Evolutionary conservation across 768 basidiomycete genomes (phyloP).

Genomic region (Macrolepiota fuliginosa): DNA sequence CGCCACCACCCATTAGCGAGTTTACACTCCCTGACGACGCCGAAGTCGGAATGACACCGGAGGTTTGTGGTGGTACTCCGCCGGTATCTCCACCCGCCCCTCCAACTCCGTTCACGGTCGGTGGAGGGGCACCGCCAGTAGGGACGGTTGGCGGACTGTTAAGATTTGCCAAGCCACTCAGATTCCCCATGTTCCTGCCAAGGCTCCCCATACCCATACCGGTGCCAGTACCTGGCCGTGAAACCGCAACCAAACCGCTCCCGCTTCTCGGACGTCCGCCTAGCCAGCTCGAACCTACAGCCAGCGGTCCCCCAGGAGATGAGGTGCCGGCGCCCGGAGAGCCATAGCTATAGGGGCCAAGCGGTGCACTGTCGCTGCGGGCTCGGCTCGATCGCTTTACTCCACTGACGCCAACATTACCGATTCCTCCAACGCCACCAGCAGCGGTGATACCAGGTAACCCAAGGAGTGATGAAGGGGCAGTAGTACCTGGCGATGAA

Average conservation of each 20-base stretch:
- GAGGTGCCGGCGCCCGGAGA: conserved; percentile 12
- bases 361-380: conserved; percentile 63
- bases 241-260: conserved; percentile 36
- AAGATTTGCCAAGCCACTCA: conserved; percentile 1
- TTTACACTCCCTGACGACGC: background rate
- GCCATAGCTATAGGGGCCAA: conserved; percentile 44
- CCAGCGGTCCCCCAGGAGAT: conserved; percentile 21
- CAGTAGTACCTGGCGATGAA: conserved; percentile 9
- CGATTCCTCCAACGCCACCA: conserved; percentile 1
- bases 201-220: conserved; percentile 14
- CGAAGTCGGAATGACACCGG: background rate
- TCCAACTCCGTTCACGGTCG: background rate
- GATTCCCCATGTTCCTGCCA: conserved; percentile 11
- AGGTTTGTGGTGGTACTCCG: background rate
- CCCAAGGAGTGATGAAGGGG: conserved; percentile 8
- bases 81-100: background rate
- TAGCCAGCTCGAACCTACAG: conserved; percentile 23
- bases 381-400: conserved; percentile 49
- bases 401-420: conserved; percentile 19
- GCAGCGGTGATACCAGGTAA: conserved; percentile 1
- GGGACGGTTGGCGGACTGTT: background rate
- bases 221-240: conserved; percentile 1
- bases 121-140: background rate
- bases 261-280: conserved; percentile 49
- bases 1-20: background rate